A percentile compares a stretch with the other conserved stretches of the same genome.
Conservation (phyloP, 306 rosid genomes). For the Fragaria vesca region DNA sequence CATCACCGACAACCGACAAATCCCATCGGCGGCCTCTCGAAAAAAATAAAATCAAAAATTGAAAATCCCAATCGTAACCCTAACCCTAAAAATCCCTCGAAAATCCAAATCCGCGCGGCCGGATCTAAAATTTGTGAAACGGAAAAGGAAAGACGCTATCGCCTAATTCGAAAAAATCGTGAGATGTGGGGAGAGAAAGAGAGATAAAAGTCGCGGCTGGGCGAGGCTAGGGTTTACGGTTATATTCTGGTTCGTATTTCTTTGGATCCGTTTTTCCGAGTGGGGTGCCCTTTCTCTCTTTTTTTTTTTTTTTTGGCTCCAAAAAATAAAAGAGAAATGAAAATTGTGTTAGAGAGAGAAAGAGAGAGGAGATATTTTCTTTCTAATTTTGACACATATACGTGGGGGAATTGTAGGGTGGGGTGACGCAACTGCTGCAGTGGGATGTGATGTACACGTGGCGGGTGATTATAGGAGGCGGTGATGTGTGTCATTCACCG, state of each 20-base stretch:
- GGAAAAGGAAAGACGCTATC: conserved; percentile 26
- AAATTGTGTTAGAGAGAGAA: not conserved
- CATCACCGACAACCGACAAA: conserved; percentile 61
- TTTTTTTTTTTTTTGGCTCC: conserved; percentile 20
- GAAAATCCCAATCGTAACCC: conserved; percentile 35
- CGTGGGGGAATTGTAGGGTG: conserved; percentile 24
- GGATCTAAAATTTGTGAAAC: conserved; percentile 5
- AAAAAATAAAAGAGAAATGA: not conserved
- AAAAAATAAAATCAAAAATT: not conserved
- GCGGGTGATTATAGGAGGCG: not conserved
- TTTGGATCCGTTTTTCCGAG: conserved; percentile 64
- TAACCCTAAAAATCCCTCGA: conserved; percentile 16
- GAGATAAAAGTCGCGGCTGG: conserved; percentile 56
- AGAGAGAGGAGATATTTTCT: not conserved
- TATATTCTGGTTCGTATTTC: conserved; percentile 51
- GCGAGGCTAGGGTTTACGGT: conserved; percentile 74
- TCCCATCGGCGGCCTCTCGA: conserved; percentile 51
- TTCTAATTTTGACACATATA: conserved; percentile 12
- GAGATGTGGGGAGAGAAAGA: conserved; percentile 43
- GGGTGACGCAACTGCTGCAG: conserved; percentile 17
- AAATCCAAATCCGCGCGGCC: conserved; percentile 6
- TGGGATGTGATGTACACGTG: not conserved
- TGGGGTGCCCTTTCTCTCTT: not conserved
- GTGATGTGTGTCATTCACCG: not conserved
- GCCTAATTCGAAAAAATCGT: conserved; percentile 31